These are phyloP conservation scores for Aureobasidium sp. DNA, from an alignment of 2,329 filamentous ascomycete genomes.

Conservation along the genomic window DNA sequence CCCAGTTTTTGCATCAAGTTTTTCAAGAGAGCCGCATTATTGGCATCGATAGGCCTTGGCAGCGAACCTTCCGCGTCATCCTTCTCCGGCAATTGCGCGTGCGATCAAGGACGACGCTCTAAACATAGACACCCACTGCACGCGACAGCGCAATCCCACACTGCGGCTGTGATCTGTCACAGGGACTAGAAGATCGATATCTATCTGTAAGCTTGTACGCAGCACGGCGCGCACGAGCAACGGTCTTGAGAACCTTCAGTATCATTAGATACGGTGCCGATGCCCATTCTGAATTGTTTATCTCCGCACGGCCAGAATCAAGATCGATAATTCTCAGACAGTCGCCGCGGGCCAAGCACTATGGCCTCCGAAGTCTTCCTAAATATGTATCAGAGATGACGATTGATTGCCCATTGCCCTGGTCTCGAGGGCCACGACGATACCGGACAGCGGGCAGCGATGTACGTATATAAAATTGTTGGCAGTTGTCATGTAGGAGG, in stretches of 20 bases:
- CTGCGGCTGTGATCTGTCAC: background rate
- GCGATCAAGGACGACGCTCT: background rate
- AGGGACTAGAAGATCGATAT: background rate
- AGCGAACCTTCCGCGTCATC: background rate
- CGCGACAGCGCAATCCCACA: too few species aligned
- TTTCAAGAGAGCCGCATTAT: background rate
- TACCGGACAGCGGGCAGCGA: background rate
- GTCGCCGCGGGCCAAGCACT: conserved; percentile 1
- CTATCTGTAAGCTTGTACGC: background rate
- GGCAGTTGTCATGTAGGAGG: background rate
- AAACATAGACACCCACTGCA: background rate
- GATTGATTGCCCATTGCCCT: background rate
- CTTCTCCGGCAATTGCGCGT: background rate
- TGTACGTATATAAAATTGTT: background rate
- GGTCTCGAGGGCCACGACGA: background rate
- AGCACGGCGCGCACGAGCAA: background rate
- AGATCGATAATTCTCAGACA: background rate
- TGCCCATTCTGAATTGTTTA: background rate
- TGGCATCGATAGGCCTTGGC: background rate
- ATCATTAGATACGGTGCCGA: background rate
- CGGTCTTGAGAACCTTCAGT: background rate
- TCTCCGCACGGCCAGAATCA: background rate
- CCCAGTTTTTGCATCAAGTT: background rate
- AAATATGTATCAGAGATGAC: background rate
- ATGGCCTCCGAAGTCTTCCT: background rate